These are phyloP conservation scores for Colletotrichum melonis DNA, from an alignment of 2,329 filamentous ascomycete species.

Conservation along the genomic window DNA sequence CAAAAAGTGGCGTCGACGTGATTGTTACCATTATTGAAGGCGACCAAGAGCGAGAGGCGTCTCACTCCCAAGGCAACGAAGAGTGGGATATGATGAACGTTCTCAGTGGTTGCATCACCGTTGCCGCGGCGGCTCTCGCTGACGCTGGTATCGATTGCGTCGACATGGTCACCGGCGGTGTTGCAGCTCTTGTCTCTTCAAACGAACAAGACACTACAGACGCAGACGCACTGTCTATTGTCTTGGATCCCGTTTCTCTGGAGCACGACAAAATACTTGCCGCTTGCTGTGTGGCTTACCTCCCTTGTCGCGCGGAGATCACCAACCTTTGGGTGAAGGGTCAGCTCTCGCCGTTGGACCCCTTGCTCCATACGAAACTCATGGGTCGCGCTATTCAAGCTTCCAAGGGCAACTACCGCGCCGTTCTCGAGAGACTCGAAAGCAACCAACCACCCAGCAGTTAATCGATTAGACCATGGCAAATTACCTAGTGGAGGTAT, in stretches of 20 bases:
- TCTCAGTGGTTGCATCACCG: conserved; percentile 90
- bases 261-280: conserved; percentile 84
- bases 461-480: not conserved
- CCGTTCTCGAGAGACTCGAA: conserved; percentile 28
- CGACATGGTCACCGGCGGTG: conserved; percentile 88
- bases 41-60: conserved; percentile 78
- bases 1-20: conserved; percentile 98
- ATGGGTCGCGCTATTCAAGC: conserved; percentile 55
- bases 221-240: conserved; percentile 49
- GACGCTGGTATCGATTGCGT: conserved; percentile 97
- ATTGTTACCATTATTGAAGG: conserved; percentile 93
- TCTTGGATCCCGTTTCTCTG: conserved; percentile 85
- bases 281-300: conserved; percentile 90
- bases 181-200: conserved; percentile 78
- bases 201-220: conserved; percentile 27
- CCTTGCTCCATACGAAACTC: conserved; percentile 46
- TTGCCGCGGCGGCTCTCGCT: conserved; percentile 89
- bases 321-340: conserved; percentile 97
- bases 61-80: conserved; percentile 63
- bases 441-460: conserved; percentile 17
- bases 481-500: not conserved
- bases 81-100: conserved; percentile 94
- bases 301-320: conserved; percentile 88
- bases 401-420: conserved; percentile 47
- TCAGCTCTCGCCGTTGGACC: conserved; percentile 55